Evolutionary conservation across 2,329 filamentous ascomycete species (phyloP).

Genomic region (Corniculantispora saksenae): DNA sequence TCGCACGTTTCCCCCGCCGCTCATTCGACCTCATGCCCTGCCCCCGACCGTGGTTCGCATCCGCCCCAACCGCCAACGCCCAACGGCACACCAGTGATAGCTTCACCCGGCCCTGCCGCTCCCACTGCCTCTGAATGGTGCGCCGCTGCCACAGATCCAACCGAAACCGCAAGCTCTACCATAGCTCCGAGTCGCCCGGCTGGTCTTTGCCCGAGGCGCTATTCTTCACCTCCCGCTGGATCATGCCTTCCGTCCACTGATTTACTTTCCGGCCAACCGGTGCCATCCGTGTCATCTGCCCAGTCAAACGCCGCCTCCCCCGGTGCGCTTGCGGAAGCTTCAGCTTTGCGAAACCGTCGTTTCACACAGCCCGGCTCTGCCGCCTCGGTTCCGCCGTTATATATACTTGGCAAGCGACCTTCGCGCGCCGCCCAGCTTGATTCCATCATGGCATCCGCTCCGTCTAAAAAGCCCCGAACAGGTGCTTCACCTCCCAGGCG

Average conservation of each 20-base stretch:
- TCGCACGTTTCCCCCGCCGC: neutral
- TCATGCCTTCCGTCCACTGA: conserved; percentile 13
- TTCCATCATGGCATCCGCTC: conserved; percentile 35
- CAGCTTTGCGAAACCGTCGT: neutral
- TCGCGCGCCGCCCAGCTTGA: conserved; percentile 24
- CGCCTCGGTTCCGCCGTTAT: neutral
- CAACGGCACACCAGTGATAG: conserved; percentile 2
- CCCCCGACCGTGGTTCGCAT: neutral
- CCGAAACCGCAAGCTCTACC: neutral
- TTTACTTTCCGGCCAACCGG: conserved; percentile 2
- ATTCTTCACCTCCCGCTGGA: neutral
- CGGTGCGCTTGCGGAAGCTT: neutral
- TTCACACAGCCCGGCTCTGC: neutral
- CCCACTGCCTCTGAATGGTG: neutral
- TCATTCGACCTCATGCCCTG: neutral
- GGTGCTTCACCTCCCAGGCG: conserved; percentile 48
- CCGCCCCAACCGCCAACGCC: neutral
- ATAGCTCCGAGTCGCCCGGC: neutral
- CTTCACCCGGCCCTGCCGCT: conserved; percentile 9
- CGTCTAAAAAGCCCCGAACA: conserved; percentile 49
- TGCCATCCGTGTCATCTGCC: neutral
- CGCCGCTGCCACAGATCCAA: neutral
- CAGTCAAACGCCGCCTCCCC: neutral
- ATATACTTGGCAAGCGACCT: conserved; percentile 29
- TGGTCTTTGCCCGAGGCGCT: neutral